Percentiles rank a stretch among this genome's conserved stretches.
These are phyloP conservation scores for Thielaviopsis cerberus DNA, from an alignment of 2,329 filamentous ascomycete genomes.

Conservation along the genomic window DNA sequence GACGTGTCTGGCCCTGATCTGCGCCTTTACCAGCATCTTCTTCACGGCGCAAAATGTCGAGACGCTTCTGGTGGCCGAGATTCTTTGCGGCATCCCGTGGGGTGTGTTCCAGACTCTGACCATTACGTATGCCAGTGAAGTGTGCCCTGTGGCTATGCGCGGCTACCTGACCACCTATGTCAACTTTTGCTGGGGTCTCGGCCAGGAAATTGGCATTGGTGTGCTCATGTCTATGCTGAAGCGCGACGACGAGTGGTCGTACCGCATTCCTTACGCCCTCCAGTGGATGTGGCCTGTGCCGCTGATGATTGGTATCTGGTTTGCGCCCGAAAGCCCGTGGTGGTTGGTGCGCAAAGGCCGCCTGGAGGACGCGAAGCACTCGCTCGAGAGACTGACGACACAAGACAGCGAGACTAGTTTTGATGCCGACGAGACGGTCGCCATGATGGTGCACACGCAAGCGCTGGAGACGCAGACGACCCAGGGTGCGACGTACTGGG, in stretches of 20 bases:
- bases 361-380: constrained; percentile 45
- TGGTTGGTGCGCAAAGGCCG: constrained; percentile 54
- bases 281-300: constrained; percentile 66
- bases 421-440: constrained; percentile 64
- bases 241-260: constrained; percentile 48
- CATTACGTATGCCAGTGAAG: constrained; percentile 51
- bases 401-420: constrained; percentile 48
- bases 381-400: constrained; percentile 47
- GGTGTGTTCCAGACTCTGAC: constrained; percentile 40
- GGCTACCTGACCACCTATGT: constrained; percentile 57
- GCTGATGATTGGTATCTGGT: constrained; percentile 44
- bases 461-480: constrained; percentile 62
- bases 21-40: constrained; percentile 42
- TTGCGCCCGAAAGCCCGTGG: constrained; percentile 55
- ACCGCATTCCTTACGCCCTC: constrained; percentile 50
- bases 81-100: constrained; percentile 45
- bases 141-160: constrained; percentile 53
- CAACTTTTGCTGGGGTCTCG: constrained; percentile 63
- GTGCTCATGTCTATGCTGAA: constrained; percentile 50
- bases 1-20: constrained; percentile 32
- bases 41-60: constrained; percentile 44
- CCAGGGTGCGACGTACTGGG: constrained; percentile 52
- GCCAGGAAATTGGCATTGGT: constrained; percentile 55
- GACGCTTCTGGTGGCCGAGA: constrained; percentile 40
- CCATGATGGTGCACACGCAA: constrained; percentile 86